Evolutionary conservation across 75 land plant genomes (phyloP).

Genomic region (Sequoiadendron giganteum): DNA sequence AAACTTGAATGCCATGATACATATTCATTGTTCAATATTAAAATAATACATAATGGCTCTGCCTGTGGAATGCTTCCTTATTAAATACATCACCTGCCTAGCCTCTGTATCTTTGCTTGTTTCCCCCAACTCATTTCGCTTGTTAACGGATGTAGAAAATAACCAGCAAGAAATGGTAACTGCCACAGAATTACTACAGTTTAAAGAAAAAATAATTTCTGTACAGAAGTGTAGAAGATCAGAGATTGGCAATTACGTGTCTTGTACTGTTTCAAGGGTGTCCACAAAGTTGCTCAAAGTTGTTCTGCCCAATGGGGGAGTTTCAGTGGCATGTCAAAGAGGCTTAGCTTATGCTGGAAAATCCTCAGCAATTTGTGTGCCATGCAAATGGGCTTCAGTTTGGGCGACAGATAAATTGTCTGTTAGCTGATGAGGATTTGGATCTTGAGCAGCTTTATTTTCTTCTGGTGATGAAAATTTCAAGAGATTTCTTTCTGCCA

Average conservation of each 20-base stretch:
- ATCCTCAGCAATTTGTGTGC: conserved; percentile 43
- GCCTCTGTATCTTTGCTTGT: neutral
- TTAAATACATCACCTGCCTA: neutral
- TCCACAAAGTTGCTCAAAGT: conserved; percentile 20
- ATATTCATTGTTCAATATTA: too few species aligned
- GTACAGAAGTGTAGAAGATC: neutral
- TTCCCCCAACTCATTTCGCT: too few species aligned
- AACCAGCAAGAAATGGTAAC: too few species aligned
- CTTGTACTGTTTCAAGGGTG: conserved; percentile 20
- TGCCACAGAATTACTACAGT: too few species aligned
- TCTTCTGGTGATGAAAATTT: conserved; percentile 48
- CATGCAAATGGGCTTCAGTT: conserved; percentile 34
- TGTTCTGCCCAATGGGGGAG: conserved; percentile 31
- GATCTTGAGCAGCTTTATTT: conserved; percentile 50
- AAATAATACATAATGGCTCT: neutral
- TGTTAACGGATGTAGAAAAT: neutral
- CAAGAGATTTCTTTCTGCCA: conserved; percentile 34
- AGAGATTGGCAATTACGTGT: conserved; percentile 45
- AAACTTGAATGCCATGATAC: too few species aligned
- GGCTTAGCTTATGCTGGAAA: conserved; percentile 65
- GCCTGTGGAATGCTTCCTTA: neutral
- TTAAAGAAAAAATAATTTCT: too few species aligned
- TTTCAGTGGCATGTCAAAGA: conserved; percentile 35
- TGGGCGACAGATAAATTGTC: conserved; percentile 44
- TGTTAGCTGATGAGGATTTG: conserved; percentile 52